Conservation (phyloP, 306 rosid species). For the Abrus pulchellus region DNA sequence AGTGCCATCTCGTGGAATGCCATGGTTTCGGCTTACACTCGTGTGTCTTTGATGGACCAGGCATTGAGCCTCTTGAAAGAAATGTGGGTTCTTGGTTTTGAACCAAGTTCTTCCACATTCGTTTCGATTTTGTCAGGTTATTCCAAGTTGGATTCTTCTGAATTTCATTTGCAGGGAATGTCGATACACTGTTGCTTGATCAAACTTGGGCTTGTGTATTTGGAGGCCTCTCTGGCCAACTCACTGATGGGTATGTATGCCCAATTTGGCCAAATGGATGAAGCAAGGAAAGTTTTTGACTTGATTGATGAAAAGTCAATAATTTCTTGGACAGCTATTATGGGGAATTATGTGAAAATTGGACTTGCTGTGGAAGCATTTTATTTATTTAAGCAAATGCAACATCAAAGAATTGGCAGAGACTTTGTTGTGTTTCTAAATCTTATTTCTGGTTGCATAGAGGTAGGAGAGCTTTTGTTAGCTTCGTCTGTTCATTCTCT, state of each 20-base stretch:
- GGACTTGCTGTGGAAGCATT: slow-evolving; percentile 44
- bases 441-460: slow-evolving; percentile 51
- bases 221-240: slow-evolving; percentile 52
- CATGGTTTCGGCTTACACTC: slow-evolving; percentile 68
- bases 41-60: slow-evolving; percentile 51
- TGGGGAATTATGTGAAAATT: slow-evolving; percentile 56
- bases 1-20: slow-evolving; percentile 73
- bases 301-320: slow-evolving; percentile 53
- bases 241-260: slow-evolving; percentile 59
- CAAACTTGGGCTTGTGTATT: slow-evolving; percentile 52
- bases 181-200: slow-evolving; percentile 56
- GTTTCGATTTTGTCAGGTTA: slow-evolving; percentile 56
- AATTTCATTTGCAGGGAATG: slow-evolving; percentile 39
- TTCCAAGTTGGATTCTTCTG: slow-evolving; percentile 24
- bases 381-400: slow-evolving; percentile 54
- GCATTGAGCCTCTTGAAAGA: slow-evolving; percentile 53
- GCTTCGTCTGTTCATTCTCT: slow-evolving; percentile 58
- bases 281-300: slow-evolving; percentile 54
- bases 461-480: slow-evolving; percentile 42
- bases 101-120: slow-evolving; percentile 50
- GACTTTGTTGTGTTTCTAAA: slow-evolving; percentile 56
- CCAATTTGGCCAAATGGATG: slow-evolving; percentile 45
- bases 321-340: slow-evolving; percentile 62
- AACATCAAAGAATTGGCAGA: slow-evolving; percentile 22
- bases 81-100: slow-evolving; percentile 57